phyloP scores from a whole-genome alignment of 306 rosid genomes.

The Prunus campanulata region DNA sequence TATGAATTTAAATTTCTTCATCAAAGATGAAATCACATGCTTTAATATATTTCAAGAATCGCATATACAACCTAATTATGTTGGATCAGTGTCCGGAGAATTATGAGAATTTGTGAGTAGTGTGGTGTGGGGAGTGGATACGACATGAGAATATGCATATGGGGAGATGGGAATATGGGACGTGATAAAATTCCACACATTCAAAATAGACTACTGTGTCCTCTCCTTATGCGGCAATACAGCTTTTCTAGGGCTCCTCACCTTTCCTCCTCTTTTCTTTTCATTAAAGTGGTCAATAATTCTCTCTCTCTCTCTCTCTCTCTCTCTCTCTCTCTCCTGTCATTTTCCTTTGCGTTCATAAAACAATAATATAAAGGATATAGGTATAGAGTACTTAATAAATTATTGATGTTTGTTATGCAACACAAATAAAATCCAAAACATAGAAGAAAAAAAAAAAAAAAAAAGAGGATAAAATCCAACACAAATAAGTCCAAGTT shows the following conservation, averaged over 20 bases:
- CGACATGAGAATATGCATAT: slow-evolving; percentile 49
- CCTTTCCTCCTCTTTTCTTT: slow-evolving; percentile 11
- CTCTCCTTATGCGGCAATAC: slow-evolving; percentile 55
- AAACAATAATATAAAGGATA: no score
- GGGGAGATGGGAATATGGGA: slow-evolving; percentile 26
- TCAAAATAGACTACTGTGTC: slow-evolving; percentile 59
- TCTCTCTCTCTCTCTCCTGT: not conserved
- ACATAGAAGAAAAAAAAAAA: no score
- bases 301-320: slow-evolving; percentile 8
- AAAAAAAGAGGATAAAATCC: no score
- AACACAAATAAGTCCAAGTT: no score
- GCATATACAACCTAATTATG: no score
- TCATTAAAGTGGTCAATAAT: slow-evolving; percentile 26
- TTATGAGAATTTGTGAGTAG: no score
- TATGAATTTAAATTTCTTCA: not conserved
- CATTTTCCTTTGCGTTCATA: not conserved
- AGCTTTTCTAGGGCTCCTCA: slow-evolving; percentile 37
- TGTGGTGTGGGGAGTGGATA: not conserved
- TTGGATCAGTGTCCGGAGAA: no score
- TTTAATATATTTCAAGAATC: no score
- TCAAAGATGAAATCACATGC: not conserved
- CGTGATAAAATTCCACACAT: slow-evolving; percentile 52
- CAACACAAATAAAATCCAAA: no score
- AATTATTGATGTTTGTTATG: no score
- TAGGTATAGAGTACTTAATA: no score